These are phyloP conservation scores for Ogataea henricii DNA, from an alignment of 805 yeast genomes.

Conservation along the genomic window DNA sequence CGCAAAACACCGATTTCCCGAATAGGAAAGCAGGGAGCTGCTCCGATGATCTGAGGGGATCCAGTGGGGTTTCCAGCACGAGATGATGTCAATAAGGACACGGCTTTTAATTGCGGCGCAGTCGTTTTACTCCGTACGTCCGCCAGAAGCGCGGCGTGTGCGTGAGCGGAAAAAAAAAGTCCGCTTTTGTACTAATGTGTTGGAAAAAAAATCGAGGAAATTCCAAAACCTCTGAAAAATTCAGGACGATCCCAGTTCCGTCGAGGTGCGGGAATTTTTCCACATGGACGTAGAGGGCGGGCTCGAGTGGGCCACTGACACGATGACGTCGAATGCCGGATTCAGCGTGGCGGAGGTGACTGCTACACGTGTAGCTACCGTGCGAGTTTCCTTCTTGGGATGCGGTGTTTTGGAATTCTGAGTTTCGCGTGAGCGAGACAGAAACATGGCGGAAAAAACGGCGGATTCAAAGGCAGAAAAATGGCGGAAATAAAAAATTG, in stretches of 20 bases:
- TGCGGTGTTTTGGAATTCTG: constrained; percentile 1
- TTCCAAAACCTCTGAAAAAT: background rate
- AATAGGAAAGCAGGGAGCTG: no score
- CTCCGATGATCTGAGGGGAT: background rate
- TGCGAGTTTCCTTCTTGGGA: background rate
- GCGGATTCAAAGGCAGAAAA: background rate
- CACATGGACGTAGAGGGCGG: constrained; percentile 2
- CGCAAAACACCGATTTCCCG: no score
- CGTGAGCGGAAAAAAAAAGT: background rate
- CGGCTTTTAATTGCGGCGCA: background rate
- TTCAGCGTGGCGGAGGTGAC: background rate
- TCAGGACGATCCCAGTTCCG: background rate
- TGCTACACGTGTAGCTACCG: constrained; percentile 1
- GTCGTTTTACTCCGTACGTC: background rate
- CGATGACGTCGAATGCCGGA: background rate
- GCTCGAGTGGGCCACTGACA: background rate
- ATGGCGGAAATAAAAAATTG: no score
- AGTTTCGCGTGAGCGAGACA: background rate
- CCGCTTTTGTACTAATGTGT: background rate
- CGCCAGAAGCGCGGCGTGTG: background rate
- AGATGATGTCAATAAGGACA: background rate
- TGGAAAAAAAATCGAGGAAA: background rate
- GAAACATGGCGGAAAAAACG: background rate
- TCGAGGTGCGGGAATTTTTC: constrained; percentile 4
- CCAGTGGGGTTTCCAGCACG: background rate